These are phyloP conservation scores for Colletotrichum liaoningense DNA, from an alignment of 2,329 filamentous ascomycete genomes.

Conservation along the genomic window DNA sequence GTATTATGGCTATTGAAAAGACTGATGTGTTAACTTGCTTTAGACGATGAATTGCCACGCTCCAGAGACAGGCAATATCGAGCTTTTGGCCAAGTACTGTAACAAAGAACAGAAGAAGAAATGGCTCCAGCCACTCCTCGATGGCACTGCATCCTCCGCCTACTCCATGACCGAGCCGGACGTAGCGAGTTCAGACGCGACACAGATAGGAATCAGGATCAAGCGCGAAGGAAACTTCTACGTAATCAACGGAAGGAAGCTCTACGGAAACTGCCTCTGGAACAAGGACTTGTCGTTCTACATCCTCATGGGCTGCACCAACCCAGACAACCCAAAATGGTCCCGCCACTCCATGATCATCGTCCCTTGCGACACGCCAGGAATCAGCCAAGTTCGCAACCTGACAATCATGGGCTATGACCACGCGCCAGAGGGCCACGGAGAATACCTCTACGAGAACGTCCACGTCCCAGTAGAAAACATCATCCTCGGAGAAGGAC, in stretches of 20 bases:
- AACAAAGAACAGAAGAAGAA: conserved; percentile 84
- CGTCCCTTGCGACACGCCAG: conserved; percentile 84
- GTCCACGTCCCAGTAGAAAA: background rate
- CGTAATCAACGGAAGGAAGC: conserved; percentile 81
- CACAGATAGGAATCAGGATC: conserved; percentile 89
- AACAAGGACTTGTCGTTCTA: conserved; percentile 72
- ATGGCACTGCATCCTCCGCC: conserved; percentile 86
- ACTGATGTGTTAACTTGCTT: background rate
- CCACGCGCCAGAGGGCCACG: conserved; percentile 67
- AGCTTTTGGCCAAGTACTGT: conserved; percentile 91
- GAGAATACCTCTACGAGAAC: background rate
- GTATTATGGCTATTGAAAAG: too few species aligned
- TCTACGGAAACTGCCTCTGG: conserved; percentile 36
- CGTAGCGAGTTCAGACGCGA: conserved; percentile 89
- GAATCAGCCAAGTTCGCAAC: conserved; percentile 93
- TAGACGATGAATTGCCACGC: conserved; percentile 85
- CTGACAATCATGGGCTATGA: conserved; percentile 95
- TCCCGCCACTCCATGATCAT: conserved; percentile 93
- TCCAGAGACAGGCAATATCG: conserved; percentile 96
- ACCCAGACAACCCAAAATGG: conserved; percentile 81
- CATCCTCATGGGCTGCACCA: conserved; percentile 95
- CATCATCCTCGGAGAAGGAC: background rate
- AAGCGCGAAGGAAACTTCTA: conserved; percentile 86
- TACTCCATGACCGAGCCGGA: conserved; percentile 96
- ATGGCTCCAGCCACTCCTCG: conserved; percentile 85